Evolutionary conservation across 495 filamentous ascomycete genomes (phyloP), one percentile per base, ranked within the genome.

Genomic region (Daldinia caldariorum): DNA sequence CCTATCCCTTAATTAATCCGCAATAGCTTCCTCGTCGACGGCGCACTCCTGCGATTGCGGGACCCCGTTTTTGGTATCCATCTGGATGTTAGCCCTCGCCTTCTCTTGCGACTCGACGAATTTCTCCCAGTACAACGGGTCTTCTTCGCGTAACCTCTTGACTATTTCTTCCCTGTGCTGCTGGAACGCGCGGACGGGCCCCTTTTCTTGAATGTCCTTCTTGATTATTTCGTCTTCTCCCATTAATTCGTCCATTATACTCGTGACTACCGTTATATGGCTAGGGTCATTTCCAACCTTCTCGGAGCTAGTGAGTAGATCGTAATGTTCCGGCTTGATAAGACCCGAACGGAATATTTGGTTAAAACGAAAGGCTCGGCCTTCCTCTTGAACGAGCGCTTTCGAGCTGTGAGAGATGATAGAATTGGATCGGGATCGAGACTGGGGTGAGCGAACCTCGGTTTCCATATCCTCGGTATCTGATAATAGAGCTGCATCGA

Each of bases 321-420:
- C 69, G 50, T 80, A 80, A 53, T 86, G 76, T 54, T 86, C 83
- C 8, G 78, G 78, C 61, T 80, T 81, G 58, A 82, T 74, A 35
- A 83, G 76, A 39, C 74, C 91, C 1, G 89, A 87, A 18, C 92
- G 89, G 63, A 97, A 84, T 66, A 90, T 87, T 74, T 96, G 92
- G 14, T 93, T 92, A 10, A 93, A 87, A 22, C 93, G 91, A 72
- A 97, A 91, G 66, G 94, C 87, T 39, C 90, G 91, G 50, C 91
- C 95, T 85, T 99, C 95, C 80, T 99, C 95, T 49, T 92, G 86
- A 10, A 90, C 89, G 54, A 94, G 88, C 22, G 89, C 91, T 55
- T 89, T 90, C 20, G 92, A 91, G 54, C 90, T 89, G 20, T 96
- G 84, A 9, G 90, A 94, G 49, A 95, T 89, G 61, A 93, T 89